A percentile compares a stretch with the other conserved stretches of the same genome.
These are phyloP conservation scores for Globisporangium carolinianum DNA, from an alignment of 352 stramenopile genomes.

Conservation along the genomic window DNA sequence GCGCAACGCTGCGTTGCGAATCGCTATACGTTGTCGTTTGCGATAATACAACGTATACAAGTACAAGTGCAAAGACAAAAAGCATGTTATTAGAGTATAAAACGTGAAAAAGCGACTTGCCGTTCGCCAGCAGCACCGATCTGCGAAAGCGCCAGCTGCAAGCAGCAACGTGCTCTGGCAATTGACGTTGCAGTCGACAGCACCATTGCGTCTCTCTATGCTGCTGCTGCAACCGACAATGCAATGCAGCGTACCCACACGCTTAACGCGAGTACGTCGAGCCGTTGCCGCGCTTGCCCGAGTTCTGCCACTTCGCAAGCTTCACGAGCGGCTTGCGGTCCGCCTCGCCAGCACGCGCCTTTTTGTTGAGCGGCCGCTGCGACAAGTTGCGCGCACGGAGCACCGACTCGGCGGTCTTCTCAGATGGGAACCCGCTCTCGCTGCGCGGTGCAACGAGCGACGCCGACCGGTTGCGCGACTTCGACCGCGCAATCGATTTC, in stretches of 20 bases:
- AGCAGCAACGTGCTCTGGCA: slow-evolving; percentile 1
- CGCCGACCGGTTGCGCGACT: slow-evolving; percentile 77
- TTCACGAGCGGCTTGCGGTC: slow-evolving; percentile 78
- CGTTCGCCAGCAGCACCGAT: background rate
- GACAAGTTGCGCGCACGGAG: slow-evolving; percentile 45
- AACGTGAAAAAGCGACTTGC: slow-evolving; percentile 3
- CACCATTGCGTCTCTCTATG: slow-evolving; percentile 10
- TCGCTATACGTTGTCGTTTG: too few relatives aligned
- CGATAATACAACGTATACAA: background rate
- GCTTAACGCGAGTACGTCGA: slow-evolving; percentile 72
- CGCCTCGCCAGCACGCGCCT: slow-evolving; percentile 70
- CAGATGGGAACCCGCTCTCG: slow-evolving; percentile 57
- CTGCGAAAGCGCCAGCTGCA: background rate
- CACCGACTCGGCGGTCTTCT: slow-evolving; percentile 31
- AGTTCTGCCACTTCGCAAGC: slow-evolving; percentile 86
- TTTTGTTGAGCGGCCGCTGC: slow-evolving; percentile 77
- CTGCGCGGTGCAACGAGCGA: slow-evolving; percentile 72
- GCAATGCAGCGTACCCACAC: background rate
- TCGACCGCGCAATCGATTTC: slow-evolving; percentile 63
- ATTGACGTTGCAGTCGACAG: background rate
- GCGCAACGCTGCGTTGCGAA: too few relatives aligned
- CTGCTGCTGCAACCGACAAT: slow-evolving; percentile 2
- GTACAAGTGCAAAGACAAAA: slow-evolving; percentile 5
- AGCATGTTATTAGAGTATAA: slow-evolving; percentile 18
- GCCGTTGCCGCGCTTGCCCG: slow-evolving; percentile 82